These are phyloP conservation scores for Cladorrhinum sp. DNA, from an alignment of 2,329 filamentous ascomycete genomes.

Conservation along the genomic window DNA sequence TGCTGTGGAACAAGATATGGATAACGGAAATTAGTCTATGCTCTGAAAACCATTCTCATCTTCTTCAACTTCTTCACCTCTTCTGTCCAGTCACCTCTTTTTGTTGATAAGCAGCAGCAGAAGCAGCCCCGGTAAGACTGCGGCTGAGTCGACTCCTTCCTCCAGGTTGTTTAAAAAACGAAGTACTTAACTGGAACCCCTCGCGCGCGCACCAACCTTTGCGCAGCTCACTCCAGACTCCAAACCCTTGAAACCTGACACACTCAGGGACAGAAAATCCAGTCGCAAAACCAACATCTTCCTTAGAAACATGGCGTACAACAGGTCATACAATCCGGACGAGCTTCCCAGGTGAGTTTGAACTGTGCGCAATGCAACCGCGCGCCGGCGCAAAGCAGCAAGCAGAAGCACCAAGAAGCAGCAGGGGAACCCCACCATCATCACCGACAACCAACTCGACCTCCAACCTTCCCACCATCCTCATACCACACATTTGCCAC, in stretches of 20 bases:
- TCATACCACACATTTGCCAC: conserved; percentile 19
- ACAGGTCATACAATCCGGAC: conserved; percentile 88
- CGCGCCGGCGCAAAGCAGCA: conserved; percentile 6
- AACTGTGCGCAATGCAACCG: not conserved
- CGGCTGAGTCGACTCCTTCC: not conserved
- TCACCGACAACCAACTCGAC: conserved; percentile 2
- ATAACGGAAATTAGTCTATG: not conserved
- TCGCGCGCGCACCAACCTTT: conserved; percentile 1
- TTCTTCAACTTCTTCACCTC: not conserved
- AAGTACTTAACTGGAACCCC: conserved; percentile 6
- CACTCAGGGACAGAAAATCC: conserved; percentile 17
- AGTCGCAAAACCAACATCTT: conserved; percentile 6
- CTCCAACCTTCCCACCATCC: conserved; percentile 6
- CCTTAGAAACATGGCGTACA: conserved; percentile 74
- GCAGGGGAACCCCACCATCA: conserved; percentile 19
- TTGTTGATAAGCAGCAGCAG: not conserved
- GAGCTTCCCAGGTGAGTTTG: conserved; percentile 78
- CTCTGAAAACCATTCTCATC: not conserved
- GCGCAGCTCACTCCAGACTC: conserved; percentile 1
- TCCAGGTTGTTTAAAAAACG: not conserved
- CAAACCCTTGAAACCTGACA: conserved; percentile 17
- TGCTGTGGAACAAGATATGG: not conserved
- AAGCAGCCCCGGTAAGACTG: not conserved
- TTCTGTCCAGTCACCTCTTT: not conserved
- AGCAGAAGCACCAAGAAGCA: conserved; percentile 1